These are phyloP conservation scores for Myrmaecium sp. DNA, from an alignment of 2,329 filamentous ascomycete genomes.

Conservation along the genomic window DNA sequence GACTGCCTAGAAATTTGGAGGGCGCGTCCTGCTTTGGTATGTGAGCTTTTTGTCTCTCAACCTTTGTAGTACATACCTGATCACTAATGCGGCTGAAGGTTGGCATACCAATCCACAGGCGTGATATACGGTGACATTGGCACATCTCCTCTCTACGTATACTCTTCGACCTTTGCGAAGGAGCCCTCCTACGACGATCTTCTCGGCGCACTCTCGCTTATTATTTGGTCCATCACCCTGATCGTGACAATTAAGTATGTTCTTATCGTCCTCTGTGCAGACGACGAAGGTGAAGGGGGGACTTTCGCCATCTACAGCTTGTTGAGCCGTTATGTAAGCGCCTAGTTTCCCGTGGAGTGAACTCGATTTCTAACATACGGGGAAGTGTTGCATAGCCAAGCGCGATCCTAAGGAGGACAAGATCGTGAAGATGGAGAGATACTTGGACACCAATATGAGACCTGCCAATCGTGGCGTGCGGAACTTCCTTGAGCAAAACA, in stretches of 20 bases:
- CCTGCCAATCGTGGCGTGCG: slow-evolving; percentile 36
- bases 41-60: not conserved
- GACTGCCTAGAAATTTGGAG: slow-evolving; percentile 3
- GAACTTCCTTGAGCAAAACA: slow-evolving; percentile 40
- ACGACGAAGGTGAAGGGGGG: slow-evolving; percentile 55
- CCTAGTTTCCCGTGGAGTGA: slow-evolving; percentile 1
- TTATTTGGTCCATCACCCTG: slow-evolving; percentile 51
- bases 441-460: slow-evolving; percentile 38
- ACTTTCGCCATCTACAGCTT: slow-evolving; percentile 52
- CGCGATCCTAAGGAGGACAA: slow-evolving; percentile 36
- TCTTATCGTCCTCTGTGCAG: slow-evolving; percentile 46
- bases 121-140: slow-evolving; percentile 58
- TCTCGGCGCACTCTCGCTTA: slow-evolving; percentile 47
- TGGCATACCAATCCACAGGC: slow-evolving; percentile 48
- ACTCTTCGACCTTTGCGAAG: slow-evolving; percentile 46
- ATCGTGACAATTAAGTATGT: slow-evolving; percentile 57
- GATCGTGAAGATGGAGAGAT: slow-evolving; percentile 42
- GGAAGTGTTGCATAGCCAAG: slow-evolving; percentile 40
- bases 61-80: slow-evolving; percentile 3
- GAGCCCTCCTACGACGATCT: slow-evolving; percentile 41
- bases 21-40: slow-evolving; percentile 6
- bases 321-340: slow-evolving; percentile 36
- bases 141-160: slow-evolving; percentile 52
- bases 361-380: not conserved
- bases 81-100: slow-evolving; percentile 18